Conservation (phyloP, 345 rosid species). For the Arabidopsis thaliana region DNA sequence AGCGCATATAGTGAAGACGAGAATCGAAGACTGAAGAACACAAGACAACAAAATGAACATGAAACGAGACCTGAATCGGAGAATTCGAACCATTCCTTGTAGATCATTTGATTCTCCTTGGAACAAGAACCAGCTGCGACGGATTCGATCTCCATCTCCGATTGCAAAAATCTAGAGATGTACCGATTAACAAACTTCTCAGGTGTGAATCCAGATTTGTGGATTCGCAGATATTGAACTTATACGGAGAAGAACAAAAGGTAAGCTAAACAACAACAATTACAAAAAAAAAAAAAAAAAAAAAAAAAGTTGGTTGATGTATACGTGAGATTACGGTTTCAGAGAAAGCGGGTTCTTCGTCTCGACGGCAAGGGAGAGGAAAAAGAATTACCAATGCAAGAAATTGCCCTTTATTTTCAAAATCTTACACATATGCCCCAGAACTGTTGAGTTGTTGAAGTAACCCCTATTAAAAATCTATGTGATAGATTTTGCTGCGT, state of each 20-base stretch:
- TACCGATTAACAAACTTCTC: conserved; percentile 2
- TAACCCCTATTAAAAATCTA: not conserved
- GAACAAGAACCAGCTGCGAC: conserved; percentile 72
- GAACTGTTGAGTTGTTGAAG: not conserved
- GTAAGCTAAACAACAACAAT: not conserved
- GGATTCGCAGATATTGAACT: conserved; percentile 1
- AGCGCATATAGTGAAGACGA: not conserved
- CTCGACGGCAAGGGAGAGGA: conserved; percentile 34
- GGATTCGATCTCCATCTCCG: conserved; percentile 74
- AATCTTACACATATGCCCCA: conserved; percentile 14
- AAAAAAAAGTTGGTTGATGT: not conserved
- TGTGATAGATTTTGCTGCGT: not conserved
- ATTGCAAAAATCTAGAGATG: not conserved
- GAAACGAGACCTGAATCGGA: conserved; percentile 76
- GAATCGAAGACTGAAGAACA: not conserved
- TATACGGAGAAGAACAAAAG: not conserved
- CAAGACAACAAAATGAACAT: not conserved
- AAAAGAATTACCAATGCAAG: conserved; percentile 8
- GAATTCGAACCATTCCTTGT: conserved; percentile 82
- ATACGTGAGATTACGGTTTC: conserved; percentile 41
- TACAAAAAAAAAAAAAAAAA: no score
- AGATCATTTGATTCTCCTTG: conserved; percentile 75
- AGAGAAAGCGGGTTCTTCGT: conserved; percentile 42
- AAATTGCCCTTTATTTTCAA: conserved; percentile 11
- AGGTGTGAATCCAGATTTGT: conserved; percentile 39